These are phyloP conservation scores for Cytospora piceicola DNA, from an alignment of 2,329 filamentous ascomycete species.

Conservation along the genomic window DNA sequence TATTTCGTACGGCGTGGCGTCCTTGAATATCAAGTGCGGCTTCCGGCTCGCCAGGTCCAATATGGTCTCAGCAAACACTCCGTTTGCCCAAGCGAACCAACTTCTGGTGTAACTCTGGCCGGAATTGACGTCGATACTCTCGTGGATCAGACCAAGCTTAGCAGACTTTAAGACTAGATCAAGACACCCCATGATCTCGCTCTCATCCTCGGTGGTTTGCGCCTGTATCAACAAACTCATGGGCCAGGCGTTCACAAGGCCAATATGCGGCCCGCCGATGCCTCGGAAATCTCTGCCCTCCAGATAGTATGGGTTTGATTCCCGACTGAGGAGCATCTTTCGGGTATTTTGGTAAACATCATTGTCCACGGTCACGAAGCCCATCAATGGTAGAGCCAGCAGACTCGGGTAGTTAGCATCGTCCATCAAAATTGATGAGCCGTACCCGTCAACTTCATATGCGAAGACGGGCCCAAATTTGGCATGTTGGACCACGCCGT, in stretches of 20 bases:
- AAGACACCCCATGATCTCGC: conserved; percentile 77
- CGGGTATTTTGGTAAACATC: conserved; percentile 85
- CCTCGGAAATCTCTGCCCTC: conserved; percentile 77
- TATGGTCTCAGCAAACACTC: conserved; percentile 91
- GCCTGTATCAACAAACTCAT: conserved; percentile 93
- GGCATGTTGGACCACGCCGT: conserved; percentile 78
- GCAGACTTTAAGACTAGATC: conserved; percentile 75
- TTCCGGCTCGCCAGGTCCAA: conserved; percentile 87
- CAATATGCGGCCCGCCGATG: conserved; percentile 82
- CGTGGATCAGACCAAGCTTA: conserved; percentile 81
- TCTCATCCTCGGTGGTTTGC: conserved; percentile 82
- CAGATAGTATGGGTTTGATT: conserved; percentile 88
- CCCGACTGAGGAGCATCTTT: conserved; percentile 71
- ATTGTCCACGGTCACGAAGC: conserved; percentile 69
- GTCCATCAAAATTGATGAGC: conserved; percentile 82
- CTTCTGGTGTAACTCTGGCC: conserved; percentile 74
- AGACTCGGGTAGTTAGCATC: conserved; percentile 86
- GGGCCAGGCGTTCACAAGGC: conserved; percentile 90
- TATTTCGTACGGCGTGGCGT: conserved; percentile 34
- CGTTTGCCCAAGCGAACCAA: conserved; percentile 84
- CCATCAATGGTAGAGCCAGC: conserved; percentile 76
- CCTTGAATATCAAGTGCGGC: conserved; percentile 73
- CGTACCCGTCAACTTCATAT: conserved; percentile 87
- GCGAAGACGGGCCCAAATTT: conserved; percentile 81
- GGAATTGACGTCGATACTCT: conserved; percentile 83